Conservation (phyloP, 2,329 filamentous ascomycete species). For the Fonsecaea nubica region DNA sequence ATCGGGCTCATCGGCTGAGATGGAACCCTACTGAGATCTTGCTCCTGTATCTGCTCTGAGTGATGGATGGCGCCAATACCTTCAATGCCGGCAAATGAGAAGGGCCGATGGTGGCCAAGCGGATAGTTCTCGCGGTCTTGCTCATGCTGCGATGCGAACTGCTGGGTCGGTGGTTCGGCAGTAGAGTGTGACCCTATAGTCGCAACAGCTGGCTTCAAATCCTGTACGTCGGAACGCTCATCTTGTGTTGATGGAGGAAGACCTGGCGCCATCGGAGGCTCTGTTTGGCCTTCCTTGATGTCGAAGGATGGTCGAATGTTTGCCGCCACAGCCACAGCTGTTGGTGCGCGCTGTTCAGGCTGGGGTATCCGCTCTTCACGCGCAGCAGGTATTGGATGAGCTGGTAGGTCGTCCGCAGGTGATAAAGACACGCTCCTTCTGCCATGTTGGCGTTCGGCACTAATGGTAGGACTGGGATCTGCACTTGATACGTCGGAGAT, state of each 20-base stretch:
- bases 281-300: background rate
- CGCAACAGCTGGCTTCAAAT: background rate
- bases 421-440: conserved; percentile 34
- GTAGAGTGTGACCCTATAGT: background rate
- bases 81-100: conserved; percentile 33
- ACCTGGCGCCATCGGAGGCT: background rate
- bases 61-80: conserved; percentile 24
- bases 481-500: conserved; percentile 38
- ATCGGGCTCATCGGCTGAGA: conserved; percentile 32
- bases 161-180: background rate
- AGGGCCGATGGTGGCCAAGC: conserved; percentile 18
- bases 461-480: conserved; percentile 26
- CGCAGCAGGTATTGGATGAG: background rate
- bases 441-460: conserved; percentile 4
- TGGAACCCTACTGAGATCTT: conserved; percentile 19
- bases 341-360: background rate
- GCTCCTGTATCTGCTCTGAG: conserved; percentile 3
- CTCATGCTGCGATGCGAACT: background rate
- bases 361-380: background rate
- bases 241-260: conserved; percentile 10
- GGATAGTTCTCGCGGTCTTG: background rate
- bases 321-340: background rate
- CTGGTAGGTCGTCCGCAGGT: conserved; percentile 29
- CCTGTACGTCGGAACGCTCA: conserved; percentile 10
- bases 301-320: background rate